Evolutionary conservation across 2,329 filamentous ascomycete species (phyloP), one percentile per base, ranked within the genome.

Genomic region (Aspergillus sp.): DNA sequence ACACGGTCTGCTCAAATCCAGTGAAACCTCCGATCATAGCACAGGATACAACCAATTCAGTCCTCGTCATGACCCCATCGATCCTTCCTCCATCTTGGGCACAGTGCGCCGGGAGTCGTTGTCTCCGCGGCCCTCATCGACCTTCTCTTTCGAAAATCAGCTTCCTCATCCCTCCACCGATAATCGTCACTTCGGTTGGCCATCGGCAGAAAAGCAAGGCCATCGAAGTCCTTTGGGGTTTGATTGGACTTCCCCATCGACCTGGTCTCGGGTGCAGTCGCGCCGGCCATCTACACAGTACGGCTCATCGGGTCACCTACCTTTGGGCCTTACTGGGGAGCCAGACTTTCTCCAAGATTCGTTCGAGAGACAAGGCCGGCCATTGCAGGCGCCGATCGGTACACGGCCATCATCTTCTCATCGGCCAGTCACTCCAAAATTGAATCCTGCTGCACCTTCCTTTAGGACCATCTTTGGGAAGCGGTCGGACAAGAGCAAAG

Each of bases 381-480:
- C 84, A 28, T 78, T 85, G 2, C 84, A 87, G 62, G 85, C 85
- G 3, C 86, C 86, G 0, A 97, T 98, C 66, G 94, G 94, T 23
- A 96, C 91, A 50, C 87, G 89, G 3, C 91, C 90, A 74, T 74
- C 84, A 69, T 80, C 81, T 50, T 80, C 82, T 70, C 79, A 88
- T 72, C 75, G 87, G 74, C 78, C 77, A 55, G 71, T 81, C 43
- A 80, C 88, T 76, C 69, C 87, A 50, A 83, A 84, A 67, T 83
- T 98, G 28, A 98, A 99, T 69, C 95, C 95, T 7, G 86, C 91
- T 6, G 95, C 94, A 0, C 93, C 93, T 8, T 91, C 90, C 0
- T 98, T 98, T 73, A 94, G 90, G 76, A 88, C 84, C 9, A 84
- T 88, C 39, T 86, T 95, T 15, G 64, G 87, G 68, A 78, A 76